A percentile compares a stretch with the other conserved stretches of the same genome.
phyloP scores from a whole-genome alignment of 1,139 yeast genomes.

The Magnusiomyces tetraspermus region DNA sequence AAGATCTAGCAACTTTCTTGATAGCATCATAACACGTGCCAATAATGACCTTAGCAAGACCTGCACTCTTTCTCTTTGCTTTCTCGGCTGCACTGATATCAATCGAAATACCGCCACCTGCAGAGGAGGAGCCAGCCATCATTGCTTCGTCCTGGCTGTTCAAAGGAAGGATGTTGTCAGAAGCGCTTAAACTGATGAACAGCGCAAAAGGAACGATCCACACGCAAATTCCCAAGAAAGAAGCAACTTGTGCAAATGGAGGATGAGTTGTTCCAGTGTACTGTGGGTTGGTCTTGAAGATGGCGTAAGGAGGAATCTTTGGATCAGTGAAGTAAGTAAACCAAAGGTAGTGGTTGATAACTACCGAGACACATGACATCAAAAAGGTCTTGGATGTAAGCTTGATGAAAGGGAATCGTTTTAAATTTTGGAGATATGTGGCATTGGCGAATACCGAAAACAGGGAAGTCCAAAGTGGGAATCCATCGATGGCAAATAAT shows the following conservation, averaged over 20 bases:
- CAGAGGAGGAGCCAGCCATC: slow-evolving; percentile 11
- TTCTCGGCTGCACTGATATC: slow-evolving; percentile 28
- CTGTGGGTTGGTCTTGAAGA: slow-evolving; percentile 26
- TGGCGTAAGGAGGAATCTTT: slow-evolving; percentile 38
- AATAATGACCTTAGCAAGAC: slow-evolving; percentile 58
- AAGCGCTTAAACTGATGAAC: slow-evolving; percentile 86
- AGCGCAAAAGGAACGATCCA: slow-evolving; percentile 94
- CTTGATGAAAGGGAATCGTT: slow-evolving; percentile 74
- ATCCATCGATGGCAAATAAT: slow-evolving; percentile 60
- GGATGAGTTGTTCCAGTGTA: slow-evolving; percentile 54
- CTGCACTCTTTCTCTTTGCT: slow-evolving; percentile 37
- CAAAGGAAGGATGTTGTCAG: slow-evolving; percentile 75
- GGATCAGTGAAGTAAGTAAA: slow-evolving; percentile 74
- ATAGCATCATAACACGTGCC: slow-evolving; percentile 44
- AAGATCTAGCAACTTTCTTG: slow-evolving; percentile 40
- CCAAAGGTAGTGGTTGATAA: slow-evolving; percentile 83
- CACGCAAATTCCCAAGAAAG: slow-evolving; percentile 85
- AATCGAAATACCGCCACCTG: slow-evolving; percentile 19
- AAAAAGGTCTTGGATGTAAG: slow-evolving; percentile 62
- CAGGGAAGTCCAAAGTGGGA: slow-evolving; percentile 57
- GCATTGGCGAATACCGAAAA: slow-evolving; percentile 63
- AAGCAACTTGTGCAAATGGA: slow-evolving; percentile 77
- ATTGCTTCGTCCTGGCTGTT: slow-evolving; percentile 10
- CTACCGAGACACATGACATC: slow-evolving; percentile 60
- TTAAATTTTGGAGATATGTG: slow-evolving; percentile 66